Base-by-base conservation (phyloP, 805 yeast species). In the Wickerhamomyces mucosus region DNA sequence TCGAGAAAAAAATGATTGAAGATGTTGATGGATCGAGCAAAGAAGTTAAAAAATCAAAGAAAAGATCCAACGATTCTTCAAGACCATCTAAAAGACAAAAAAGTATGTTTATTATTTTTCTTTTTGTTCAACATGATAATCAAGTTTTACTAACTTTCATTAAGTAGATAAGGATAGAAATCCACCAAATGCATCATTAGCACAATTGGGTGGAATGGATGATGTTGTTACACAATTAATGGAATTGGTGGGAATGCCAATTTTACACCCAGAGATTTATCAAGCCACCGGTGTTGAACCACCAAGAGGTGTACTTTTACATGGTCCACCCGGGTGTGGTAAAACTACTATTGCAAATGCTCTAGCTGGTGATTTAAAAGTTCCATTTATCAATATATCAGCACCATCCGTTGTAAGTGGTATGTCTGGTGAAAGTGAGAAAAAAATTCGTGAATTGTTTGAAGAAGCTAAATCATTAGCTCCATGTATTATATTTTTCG, bases 311-410 rank as follows among this genome's bases (percentile, higher is more conserved):
- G 82, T 92, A 1, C 55, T 92, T 19, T 58, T 92, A n/a, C 94
- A 88, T 55, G 98, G 98, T 0, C 98, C 98, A 0, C 98, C 97
- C 2, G 98, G 98, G 12, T 92, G 98, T 63, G 98, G 98, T 53
- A 92, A 92, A 49, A 92, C 98, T 0, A 79, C 95, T 26, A 77
- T 92, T 33, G 98, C 98, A 4, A 86, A 86, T 55, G 96, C 97
- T 0, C 61, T 92, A 15, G 98, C 98, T 2, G 95, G 95, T 18
- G 95, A 89, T 50, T 65, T 92, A 20, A 81, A 85, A 43, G 95
- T 92, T 0, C 96, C 97, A 0, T 92, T 92, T 50, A 74, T 92
- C 13, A 78, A 81, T 27, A 68, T 92, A 1, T 81, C 95, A 18
- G 97, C 98, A 0, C 98, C 98, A 1, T 79, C 95, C 3, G 84